phyloP scores from a whole-genome alignment of 768 basidiomycete genomes.

The Leccinum broughii region DNA sequence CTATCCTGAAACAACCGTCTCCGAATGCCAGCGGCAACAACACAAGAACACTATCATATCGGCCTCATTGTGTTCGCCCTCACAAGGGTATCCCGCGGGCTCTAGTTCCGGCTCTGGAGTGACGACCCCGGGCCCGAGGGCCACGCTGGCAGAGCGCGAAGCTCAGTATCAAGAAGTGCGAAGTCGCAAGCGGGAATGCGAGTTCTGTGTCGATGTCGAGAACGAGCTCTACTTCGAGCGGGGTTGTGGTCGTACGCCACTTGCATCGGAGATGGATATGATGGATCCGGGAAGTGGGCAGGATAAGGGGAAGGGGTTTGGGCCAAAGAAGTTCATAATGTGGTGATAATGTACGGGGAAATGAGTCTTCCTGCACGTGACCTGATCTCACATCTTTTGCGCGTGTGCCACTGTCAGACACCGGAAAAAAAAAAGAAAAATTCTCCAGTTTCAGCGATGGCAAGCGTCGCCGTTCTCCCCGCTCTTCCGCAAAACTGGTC shows the following conservation, averaged over 20 bases:
- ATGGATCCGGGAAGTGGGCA: background rate
- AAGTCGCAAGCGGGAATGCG: conserved; percentile 46
- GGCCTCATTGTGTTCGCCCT: conserved; percentile 17
- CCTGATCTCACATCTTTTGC: background rate
- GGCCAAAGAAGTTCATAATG: no score
- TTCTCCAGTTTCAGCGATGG: conserved; percentile 17
- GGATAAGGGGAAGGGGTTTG: no score
- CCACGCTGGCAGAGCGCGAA: conserved; percentile 61
- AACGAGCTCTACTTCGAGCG: background rate
- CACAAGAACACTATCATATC: background rate
- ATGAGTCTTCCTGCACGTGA: background rate
- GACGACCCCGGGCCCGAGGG: conserved; percentile 23
- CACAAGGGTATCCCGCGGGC: conserved; percentile 11
- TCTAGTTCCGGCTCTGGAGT: background rate
- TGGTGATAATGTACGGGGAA: no score
- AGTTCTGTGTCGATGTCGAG: conserved; percentile 28
- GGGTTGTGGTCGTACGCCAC: conserved; percentile 31
- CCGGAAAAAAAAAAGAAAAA: background rate
- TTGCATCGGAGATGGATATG: conserved; percentile 12
- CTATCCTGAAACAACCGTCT: conserved; percentile 72
- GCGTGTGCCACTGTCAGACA: no score
- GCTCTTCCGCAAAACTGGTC: conserved; percentile 27
- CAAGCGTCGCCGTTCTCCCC: conserved; percentile 26
- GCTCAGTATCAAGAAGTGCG: conserved; percentile 73
- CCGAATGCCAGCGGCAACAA: conserved; percentile 4